Base-by-base conservation (phyloP, 73 alveolate genomes). In the Paramecium tetraurelia region DNA sequence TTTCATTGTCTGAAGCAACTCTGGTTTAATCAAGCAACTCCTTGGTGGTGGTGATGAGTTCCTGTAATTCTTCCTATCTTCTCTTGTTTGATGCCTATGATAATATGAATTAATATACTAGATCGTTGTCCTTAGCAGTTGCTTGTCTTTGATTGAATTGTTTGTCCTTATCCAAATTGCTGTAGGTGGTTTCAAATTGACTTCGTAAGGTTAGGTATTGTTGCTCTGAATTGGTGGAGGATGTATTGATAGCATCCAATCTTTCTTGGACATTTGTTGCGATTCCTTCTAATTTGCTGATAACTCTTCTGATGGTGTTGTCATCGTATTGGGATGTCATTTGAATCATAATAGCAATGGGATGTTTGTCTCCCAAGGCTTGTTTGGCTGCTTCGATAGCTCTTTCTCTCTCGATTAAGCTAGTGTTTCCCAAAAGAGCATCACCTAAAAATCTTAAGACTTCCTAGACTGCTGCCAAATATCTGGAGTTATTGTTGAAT, bases 311-410 rank as follows among this genome's bases (percentile, higher is more conserved):
- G 3, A 80, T 35, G 5, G 90, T 80, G 22, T 80, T 41, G 16
- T 40, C 48, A 80, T 80, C 90, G 46, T 44, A 46, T 27, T 40
- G 10, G 21, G 70, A 80, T 43, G 90, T 80, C 33, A 80, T 24
- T 80, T 80, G 14, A 12, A 80, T 48, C 90, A 80, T 80, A 11
- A 80, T 18, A 12, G 70, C 10, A 18, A 80, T 80, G 3, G 90
- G 90, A 46, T 80, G 90, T 44, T 35, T 80, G 9, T 80, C 90
- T 44, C 90, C 90, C 18, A 80, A 46, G 3, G 31, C 4, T 40
- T 41, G 1, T 80, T 80, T 80, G 3, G 75, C 76, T 12, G 22
- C 75, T 21, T 80, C 43, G 35, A 80, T 48, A 2, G 90, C 90
- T 44, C 43, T 80, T 10, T 80, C 40, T 44, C 75, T 80, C 16